Base-by-base conservation (phyloP, 1,139 yeast genomes). In the Petasospora rhodanensis region DNA sequence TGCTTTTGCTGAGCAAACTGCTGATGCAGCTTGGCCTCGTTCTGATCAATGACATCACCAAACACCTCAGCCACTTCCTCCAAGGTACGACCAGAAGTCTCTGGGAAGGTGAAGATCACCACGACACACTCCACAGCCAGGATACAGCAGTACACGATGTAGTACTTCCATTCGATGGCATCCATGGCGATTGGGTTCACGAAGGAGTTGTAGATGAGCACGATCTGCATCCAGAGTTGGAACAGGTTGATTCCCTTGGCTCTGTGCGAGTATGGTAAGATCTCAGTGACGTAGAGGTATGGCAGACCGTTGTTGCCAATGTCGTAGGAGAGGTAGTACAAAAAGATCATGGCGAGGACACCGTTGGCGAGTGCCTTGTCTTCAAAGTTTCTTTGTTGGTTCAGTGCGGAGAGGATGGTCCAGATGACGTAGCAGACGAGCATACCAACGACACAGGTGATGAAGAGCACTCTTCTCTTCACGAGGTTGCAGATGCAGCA, bases 141-240 rank as follows among this genome's bases (percentile, higher is more conserved):
- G 29, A 61, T 46, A 51, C 67, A 61, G 41, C 68, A 32, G 42
- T 54, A 73, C 10, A 75, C 76, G 43, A 75, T 71, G 52, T 75
- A 76, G 58, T 72, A 75, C 47, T 70, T 73, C 78, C 79, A 74
- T 24, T 61, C 63, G 41, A 75, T 68, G 22, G 68, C 68, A 36
- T 64, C 73, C 73, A 76, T 67, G 22, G 79, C 80, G 46, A 75
- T 64, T 7, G 79, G 73, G 47, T 73, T 73, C 34, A 72, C 76
- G 50, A 66, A 75, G 24, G 73, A 64, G 35, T 66, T 67, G 57
- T 57, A 55, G 16, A 66, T 44, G 27, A 46, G 40, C 13, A 50
- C 46, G 22, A 46, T 35, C 28, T 59, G 57, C 37, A 53, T 59
- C 17, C 54, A 21, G 14, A 21, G 12, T 12, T 21, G 23, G 23